These are phyloP conservation scores for Colletotrichum sublineola DNA, from an alignment of 2,329 filamentous ascomycete species.

Conservation along the genomic window DNA sequence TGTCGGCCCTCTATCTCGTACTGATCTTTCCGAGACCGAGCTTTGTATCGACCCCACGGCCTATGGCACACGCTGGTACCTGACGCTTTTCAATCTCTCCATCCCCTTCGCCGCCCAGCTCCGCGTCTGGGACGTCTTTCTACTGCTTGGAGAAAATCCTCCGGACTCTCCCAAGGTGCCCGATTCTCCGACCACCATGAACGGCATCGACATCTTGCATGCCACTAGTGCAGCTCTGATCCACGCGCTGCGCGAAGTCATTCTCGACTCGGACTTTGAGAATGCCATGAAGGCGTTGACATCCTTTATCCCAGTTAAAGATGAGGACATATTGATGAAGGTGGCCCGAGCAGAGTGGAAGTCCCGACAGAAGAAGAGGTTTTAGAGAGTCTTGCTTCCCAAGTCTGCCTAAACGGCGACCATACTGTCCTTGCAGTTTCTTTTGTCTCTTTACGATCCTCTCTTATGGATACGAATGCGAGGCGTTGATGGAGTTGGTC, in stretches of 20 bases:
- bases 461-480: conserved; percentile 25
- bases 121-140: conserved; percentile 97
- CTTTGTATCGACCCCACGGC: conserved; percentile 87
- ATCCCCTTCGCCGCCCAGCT: conserved; percentile 95
- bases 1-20: neutral
- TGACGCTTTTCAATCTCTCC: conserved; percentile 97
- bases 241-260: conserved; percentile 87
- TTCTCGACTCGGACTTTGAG: conserved; percentile 95
- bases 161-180: conserved; percentile 49
- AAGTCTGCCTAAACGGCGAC: neutral
- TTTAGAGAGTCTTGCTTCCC: conserved; percentile 47
- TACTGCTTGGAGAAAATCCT: conserved; percentile 87
- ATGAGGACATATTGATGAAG: conserved; percentile 93
- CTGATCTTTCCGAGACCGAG: conserved; percentile 67
- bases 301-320: conserved; percentile 92
- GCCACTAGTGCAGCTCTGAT: conserved; percentile 91
- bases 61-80: conserved; percentile 97
- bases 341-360: conserved; percentile 92
- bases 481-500: conserved; percentile 34
- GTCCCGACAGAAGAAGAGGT: conserved; percentile 63
- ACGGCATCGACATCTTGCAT: conserved; percentile 87
- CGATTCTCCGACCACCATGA: conserved; percentile 28
- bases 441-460: conserved; percentile 9
- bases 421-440: neutral
- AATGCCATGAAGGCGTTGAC: conserved; percentile 98